Evolutionary conservation across 208 protist species (phyloP).

Genomic region (Plasmodiophora brassicae): DNA sequence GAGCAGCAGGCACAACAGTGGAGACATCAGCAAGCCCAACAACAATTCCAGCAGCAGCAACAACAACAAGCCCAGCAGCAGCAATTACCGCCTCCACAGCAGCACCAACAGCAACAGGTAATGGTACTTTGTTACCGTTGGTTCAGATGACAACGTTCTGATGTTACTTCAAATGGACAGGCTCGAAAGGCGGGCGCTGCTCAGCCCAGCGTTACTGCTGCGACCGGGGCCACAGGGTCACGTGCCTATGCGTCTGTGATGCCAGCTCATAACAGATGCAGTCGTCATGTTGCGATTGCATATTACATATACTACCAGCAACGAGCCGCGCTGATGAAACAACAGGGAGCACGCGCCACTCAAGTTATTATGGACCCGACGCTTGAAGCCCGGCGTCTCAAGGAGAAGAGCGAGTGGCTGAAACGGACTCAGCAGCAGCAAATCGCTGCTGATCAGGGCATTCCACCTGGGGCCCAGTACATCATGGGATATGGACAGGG

Average conservation of each 20-base stretch:
- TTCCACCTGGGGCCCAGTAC: not conserved
- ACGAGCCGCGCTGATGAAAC: not conserved
- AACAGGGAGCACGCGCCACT: not conserved
- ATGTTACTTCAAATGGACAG: not conserved
- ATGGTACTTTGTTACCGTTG: not conserved
- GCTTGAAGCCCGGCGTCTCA: slow-evolving; percentile 33
- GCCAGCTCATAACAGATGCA: slow-evolving; percentile 28
- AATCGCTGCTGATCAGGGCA: not conserved
- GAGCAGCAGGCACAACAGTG: not conserved
- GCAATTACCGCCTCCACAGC: not conserved
- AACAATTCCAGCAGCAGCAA: not conserved
- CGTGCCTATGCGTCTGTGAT: not conserved
- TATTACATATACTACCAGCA: slow-evolving; percentile 46
- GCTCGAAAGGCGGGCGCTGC: not conserved
- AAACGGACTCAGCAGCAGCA: slow-evolving; percentile 27
- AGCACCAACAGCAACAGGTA: not conserved
- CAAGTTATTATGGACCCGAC: slow-evolving; percentile 39
- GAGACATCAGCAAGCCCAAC: slow-evolving; percentile 11
- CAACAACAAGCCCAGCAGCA: not conserved
- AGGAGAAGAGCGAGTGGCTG: slow-evolving; percentile 38
- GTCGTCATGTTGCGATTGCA: slow-evolving; percentile 39
- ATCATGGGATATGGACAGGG: not conserved
- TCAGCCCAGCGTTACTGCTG: too few relatives aligned
- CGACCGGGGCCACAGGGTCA: too few relatives aligned
- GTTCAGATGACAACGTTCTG: not conserved